These are phyloP conservation scores for Graphilbum ipis-grandicollis DNA, from an alignment of 2,329 filamentous ascomycete genomes.

Conservation along the genomic window DNA sequence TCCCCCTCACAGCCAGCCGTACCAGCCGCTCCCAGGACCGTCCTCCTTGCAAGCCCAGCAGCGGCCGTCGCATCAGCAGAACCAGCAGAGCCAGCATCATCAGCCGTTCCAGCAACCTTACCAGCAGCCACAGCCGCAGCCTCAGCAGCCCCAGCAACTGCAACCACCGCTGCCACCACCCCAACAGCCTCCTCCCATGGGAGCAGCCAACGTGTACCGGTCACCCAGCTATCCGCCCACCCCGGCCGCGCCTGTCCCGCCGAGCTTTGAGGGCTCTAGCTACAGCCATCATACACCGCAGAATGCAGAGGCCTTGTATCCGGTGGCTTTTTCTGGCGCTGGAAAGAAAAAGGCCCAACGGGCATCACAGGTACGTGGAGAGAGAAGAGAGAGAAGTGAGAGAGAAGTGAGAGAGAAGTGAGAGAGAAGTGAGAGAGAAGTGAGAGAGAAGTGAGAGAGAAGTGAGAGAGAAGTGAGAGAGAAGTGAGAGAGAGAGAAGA, in stretches of 20 bases:
- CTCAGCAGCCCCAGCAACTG: slow-evolving; percentile 1
- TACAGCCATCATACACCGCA: slow-evolving; percentile 10
- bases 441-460: too few relatives aligned
- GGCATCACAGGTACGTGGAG: slow-evolving; percentile 43
- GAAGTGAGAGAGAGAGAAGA: too few relatives aligned
- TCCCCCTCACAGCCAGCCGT: neutral
- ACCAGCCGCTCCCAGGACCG: neutral
- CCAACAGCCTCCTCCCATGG: slow-evolving; percentile 21
- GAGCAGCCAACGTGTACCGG: slow-evolving; percentile 5
- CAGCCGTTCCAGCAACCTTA: neutral
- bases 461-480: too few relatives aligned
- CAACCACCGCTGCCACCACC: slow-evolving; percentile 9
- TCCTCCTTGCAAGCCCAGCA: neutral
- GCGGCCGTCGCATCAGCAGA: neutral
- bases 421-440: too few relatives aligned
- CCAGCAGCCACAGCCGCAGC: neutral
- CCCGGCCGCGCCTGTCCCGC: neutral
- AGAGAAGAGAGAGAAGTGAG: too few relatives aligned
- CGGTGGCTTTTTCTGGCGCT: slow-evolving; percentile 25
- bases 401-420: too few relatives aligned
- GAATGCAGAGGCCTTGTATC: slow-evolving; percentile 21
- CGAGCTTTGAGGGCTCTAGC: slow-evolving; percentile 16
- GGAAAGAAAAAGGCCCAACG: slow-evolving; percentile 47
- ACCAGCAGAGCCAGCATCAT: slow-evolving; percentile 1
- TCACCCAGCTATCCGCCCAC: neutral